Evolutionary conservation across 2,329 filamentous ascomycete genomes (phyloP), one percentile per base, ranked within the genome.

Genomic region (Aurifilum marmelostoma): DNA sequence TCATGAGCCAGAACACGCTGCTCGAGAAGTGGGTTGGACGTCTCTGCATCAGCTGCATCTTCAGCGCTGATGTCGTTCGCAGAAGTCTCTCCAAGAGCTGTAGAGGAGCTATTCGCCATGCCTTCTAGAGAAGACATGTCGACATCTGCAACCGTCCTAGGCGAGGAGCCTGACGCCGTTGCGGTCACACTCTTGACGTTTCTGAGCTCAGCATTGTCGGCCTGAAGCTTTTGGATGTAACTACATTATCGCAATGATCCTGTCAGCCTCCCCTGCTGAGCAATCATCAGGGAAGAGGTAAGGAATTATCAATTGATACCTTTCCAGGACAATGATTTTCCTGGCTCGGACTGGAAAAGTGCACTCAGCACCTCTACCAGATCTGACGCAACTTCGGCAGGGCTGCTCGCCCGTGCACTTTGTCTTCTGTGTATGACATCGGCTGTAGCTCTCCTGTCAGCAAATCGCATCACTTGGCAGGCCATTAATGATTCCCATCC

Each of bases 391-490:
- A 18, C 71, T 66, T 24, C 65, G 64, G 60, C 72, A 73, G 21
- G 72, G 72, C 66, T 68, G 67, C 21, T 70, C 71, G 24, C 72
- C 71, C 21, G 71, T 71, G 63, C 72, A 73, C 47, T 73, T 73
- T 39, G 68, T 73, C 65, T 73, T 73, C 34, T 73, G 72, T 18
- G 69, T 63, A 65, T 62, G 76, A 68, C 56, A 79, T 67, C 27
- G 75, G 37, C 70, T 66, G 52, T 1, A 8, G 34, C 52, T 66
- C 21, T 34, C 24, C 37, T 43, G 52, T 66, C 52, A 66, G 63
- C 24, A 66, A 59, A 47, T n/a, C n/a, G n/a, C n/a, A n/a, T n/a
- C n/a, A n/a, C n/a, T n/a, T n/a, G n/a, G n/a, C n/a, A n/a, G n/a
- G n/a, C n/a, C 32, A 14, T 18, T 29, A 54, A 43, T 47, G 5